phyloP scores from a whole-genome alignment of 352 stramenopile species.

The Phytophthora vignae region DNA sequence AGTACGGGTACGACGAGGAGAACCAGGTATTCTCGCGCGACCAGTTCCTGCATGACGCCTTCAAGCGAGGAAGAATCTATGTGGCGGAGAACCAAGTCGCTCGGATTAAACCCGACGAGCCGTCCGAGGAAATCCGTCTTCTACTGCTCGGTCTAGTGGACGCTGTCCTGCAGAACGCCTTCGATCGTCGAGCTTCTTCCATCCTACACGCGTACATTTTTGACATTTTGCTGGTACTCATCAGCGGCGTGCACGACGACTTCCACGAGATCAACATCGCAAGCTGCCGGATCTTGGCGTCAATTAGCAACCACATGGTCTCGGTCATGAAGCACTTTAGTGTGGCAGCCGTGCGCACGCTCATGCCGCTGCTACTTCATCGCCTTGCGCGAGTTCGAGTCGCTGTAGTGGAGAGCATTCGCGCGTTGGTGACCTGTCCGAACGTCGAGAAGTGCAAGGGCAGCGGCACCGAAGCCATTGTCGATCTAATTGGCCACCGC shows the following conservation, averaged over 20 bases:
- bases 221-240: conserved; percentile 73
- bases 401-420: conserved; percentile 85
- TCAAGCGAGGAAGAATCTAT: conserved; percentile 75
- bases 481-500: conserved; percentile 94
- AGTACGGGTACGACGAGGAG: conserved; percentile 78
- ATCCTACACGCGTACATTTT: conserved; percentile 87
- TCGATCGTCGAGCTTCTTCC: conserved; percentile 63
- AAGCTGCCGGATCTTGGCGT: conserved; percentile 57
- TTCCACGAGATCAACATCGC: conserved; percentile 90
- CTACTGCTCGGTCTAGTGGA: conserved; percentile 64
- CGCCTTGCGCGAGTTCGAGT: conserved; percentile 92
- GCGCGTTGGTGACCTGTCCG: conserved; percentile 81
- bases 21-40: conserved; percentile 80
- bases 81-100: conserved; percentile 52
- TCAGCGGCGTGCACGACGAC: conserved; percentile 84
- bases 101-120: conserved; percentile 59
- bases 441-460: conserved; percentile 94
- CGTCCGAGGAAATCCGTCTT: conserved; percentile 82
- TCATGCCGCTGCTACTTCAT: conserved; percentile 88
- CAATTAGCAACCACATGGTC: conserved; percentile 78
- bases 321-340: conserved; percentile 95
- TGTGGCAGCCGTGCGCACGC: conserved; percentile 84
- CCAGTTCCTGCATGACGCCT: conserved; percentile 73
- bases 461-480: conserved; percentile 94
- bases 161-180: conserved; percentile 60